Percentiles rank a stretch among this genome's conserved stretches.
Evolutionary conservation across 305 asterid genomes (phyloP).

Genomic region (Rubia peregrina): DNA sequence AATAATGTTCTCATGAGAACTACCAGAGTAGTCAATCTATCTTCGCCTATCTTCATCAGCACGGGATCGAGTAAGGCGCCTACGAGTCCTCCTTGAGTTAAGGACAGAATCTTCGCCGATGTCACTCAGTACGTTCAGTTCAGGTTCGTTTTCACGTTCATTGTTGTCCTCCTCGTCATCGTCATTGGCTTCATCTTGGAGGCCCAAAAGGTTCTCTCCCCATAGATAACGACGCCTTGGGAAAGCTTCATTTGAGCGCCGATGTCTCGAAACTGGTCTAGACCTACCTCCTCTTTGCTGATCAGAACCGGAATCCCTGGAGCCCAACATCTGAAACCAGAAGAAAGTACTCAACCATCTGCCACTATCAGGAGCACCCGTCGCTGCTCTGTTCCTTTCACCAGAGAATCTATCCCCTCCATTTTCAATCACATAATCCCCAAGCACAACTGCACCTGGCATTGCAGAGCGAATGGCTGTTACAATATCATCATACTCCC

Average conservation of each 20-base stretch:
- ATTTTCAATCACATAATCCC: slow-evolving; percentile 81
- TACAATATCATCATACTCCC: slow-evolving; percentile 72
- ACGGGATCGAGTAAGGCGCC: slow-evolving; percentile 51
- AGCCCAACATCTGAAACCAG: slow-evolving; percentile 80
- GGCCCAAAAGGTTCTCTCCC: slow-evolving; percentile 77
- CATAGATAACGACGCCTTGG: slow-evolving; percentile 67
- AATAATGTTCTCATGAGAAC: slow-evolving; percentile 6
- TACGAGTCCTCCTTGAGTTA: slow-evolving; percentile 43
- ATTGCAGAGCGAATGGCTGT: slow-evolving; percentile 75
- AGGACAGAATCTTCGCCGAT: slow-evolving; percentile 35
- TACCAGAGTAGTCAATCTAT: slow-evolving; percentile 23
- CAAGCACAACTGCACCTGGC: slow-evolving; percentile 84
- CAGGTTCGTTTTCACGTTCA: slow-evolving; percentile 26
- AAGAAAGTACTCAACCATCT: slow-evolving; percentile 61
- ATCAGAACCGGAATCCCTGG: slow-evolving; percentile 48
- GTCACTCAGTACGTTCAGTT: slow-evolving; percentile 36
- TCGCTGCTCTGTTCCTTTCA: slow-evolving; percentile 36
- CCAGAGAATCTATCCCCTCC: slow-evolving; percentile 56
- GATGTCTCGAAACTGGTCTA: slow-evolving; percentile 51
- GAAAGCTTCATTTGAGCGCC: slow-evolving; percentile 40
- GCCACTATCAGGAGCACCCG: slow-evolving; percentile 36
- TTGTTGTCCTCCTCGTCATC: slow-evolving; percentile 26
- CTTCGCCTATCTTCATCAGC: slow-evolving; percentile 46
- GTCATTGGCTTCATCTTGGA: slow-evolving; percentile 32
- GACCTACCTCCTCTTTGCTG: slow-evolving; percentile 59